phyloP scores from a whole-genome alignment of 2,329 filamentous ascomycete genomes.

The Cladosporium cucumerinum region DNA sequence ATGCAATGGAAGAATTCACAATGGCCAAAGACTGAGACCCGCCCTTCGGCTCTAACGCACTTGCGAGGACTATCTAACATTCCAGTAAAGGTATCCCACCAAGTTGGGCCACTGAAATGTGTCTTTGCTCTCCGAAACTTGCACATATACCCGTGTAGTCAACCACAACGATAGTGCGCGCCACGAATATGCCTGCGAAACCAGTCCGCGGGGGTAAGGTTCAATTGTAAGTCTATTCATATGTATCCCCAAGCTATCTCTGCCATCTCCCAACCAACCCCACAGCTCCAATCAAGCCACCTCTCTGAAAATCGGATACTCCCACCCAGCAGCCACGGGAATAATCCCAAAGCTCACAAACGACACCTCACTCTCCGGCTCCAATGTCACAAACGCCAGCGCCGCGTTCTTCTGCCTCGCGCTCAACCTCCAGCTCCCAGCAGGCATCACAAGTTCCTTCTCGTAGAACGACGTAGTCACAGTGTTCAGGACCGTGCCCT shows the following conservation, averaged over 20 bases:
- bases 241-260: background rate
- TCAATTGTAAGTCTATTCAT: background rate
- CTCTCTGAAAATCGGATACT: slow-evolving; percentile 25
- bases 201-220: too few relatives aligned
- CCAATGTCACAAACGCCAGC: slow-evolving; percentile 37
- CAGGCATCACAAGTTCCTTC: slow-evolving; percentile 30
- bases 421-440: slow-evolving; percentile 35
- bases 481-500: slow-evolving; percentile 34
- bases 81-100: too few relatives aligned
- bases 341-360: slow-evolving; percentile 39
- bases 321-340: slow-evolving; percentile 23
- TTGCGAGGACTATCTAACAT: too few relatives aligned
- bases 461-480: slow-evolving; percentile 31
- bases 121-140: background rate
- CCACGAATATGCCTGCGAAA: background rate
- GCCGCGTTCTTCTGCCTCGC: slow-evolving; percentile 39
- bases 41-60: too few relatives aligned
- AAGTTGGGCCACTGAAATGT: background rate
- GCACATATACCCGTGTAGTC: too few relatives aligned
- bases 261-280: background rate
- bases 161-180: too few relatives aligned
- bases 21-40: too few relatives aligned
- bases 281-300: background rate
- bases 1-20: too few relatives aligned
- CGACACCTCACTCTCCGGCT: slow-evolving; percentile 38